phyloP scores from a whole-genome alignment of 2,329 filamentous ascomycete species.

The Sporothrix euskadiensis region DNA sequence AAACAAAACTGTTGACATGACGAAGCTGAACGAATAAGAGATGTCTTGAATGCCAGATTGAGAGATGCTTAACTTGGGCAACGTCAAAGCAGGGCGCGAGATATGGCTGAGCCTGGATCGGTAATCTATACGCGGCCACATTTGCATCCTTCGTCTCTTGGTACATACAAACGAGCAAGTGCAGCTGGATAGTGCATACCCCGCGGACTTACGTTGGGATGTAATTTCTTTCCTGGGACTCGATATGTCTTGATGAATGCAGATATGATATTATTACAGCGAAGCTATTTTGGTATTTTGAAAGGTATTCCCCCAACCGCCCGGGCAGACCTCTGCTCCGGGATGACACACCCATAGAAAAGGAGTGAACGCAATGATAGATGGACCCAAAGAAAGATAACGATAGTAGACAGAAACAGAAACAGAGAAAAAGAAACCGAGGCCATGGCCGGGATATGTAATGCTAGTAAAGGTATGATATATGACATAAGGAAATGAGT shows the following conservation, averaged over 20 bases:
- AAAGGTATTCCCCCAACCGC: neutral
- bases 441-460: neutral
- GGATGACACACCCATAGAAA: neutral
- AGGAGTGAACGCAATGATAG: neutral
- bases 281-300: neutral
- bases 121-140: too few species aligned
- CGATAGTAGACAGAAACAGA: neutral
- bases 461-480: conserved; percentile 14
- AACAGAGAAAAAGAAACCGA: neutral
- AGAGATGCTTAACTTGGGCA: neutral
- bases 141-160: too few species aligned
- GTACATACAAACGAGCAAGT: too few species aligned
- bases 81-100: too few species aligned
- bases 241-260: neutral
- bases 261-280: neutral
- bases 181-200: too few species aligned
- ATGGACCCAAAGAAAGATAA: neutral
- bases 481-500: neutral
- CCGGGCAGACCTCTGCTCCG: neutral
- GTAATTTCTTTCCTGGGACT: neutral
- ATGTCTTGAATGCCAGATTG: neutral
- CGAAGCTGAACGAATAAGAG: conserved; percentile 1
- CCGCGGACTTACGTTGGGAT: too few species aligned
- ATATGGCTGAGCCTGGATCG: too few species aligned
- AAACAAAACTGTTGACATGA: neutral